These are phyloP conservation scores for Vitis rupestris DNA, from an alignment of 164 flowering plant species.

Conservation along the genomic window DNA sequence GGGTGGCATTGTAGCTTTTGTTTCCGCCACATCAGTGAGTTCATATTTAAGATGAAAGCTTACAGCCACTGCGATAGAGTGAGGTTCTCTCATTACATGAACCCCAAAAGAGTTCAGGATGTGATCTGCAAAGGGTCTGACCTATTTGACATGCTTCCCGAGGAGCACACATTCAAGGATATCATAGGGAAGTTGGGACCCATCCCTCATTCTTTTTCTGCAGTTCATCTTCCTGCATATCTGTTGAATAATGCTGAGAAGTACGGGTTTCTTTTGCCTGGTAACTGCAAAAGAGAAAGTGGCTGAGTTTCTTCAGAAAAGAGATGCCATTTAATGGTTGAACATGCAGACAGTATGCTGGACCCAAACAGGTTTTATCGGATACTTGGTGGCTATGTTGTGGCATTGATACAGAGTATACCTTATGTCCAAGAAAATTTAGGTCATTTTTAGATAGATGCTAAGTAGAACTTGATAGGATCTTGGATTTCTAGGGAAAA, in stretches of 20 bases:
- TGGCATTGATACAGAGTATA: conserved; percentile 12
- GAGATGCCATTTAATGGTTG: conserved; percentile 2
- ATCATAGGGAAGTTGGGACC: conserved; percentile 86
- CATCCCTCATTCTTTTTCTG: conserved; percentile 76
- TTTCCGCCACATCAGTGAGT: conserved; percentile 77
- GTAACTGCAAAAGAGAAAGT: conserved; percentile 70
- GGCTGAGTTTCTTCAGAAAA: conserved; percentile 33
- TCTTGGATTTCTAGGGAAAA: conserved; percentile 21
- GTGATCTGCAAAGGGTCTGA: conserved; percentile 76
- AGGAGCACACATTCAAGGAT: conserved; percentile 85
- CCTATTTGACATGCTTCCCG: conserved; percentile 91
- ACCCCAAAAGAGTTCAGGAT: conserved; percentile 69
- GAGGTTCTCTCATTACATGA: conserved; percentile 67
- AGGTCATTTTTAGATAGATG: conserved; percentile 28
- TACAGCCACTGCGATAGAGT: conserved; percentile 88
- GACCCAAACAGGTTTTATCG: conserved; percentile 2
- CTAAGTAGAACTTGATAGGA: conserved; percentile 12
- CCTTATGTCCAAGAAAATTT: conserved; percentile 20
- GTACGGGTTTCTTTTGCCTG: conserved; percentile 79
- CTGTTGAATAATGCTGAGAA: conserved; percentile 64
- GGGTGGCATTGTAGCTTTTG: conserved; percentile 99
- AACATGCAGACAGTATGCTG: conserved; percentile 2
- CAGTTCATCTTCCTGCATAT: conserved; percentile 78
- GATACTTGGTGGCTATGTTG: conserved; percentile 14
- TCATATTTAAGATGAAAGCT: conserved; percentile 92